Evolutionary conservation across 2,329 filamentous ascomycete genomes (phyloP).

Genomic region (Bipolaris cookei): DNA sequence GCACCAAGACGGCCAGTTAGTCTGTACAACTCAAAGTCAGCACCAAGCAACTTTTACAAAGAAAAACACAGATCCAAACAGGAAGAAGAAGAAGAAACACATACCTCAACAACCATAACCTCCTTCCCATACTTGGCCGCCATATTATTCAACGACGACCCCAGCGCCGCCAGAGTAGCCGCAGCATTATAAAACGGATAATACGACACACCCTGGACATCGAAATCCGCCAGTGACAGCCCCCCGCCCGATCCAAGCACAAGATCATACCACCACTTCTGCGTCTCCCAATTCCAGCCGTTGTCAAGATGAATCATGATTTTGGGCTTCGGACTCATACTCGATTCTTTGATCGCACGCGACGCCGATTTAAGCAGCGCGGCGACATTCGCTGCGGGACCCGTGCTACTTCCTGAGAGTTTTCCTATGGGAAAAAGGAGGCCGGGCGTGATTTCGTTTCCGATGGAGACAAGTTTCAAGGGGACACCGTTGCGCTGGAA

Average conservation of each 20-base stretch:
- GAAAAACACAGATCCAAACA: too few species aligned
- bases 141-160: constrained; percentile 64
- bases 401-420: constrained; percentile 59
- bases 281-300: constrained; percentile 73
- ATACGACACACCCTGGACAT: constrained; percentile 75
- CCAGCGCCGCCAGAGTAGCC: constrained; percentile 65
- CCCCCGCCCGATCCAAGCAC: constrained; percentile 55
- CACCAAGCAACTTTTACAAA: too few species aligned
- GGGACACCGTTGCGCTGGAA: constrained; percentile 64
- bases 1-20: constrained; percentile 72
- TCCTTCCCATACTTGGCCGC: constrained; percentile 68
- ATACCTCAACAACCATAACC: constrained; percentile 67
- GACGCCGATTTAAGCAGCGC: constrained; percentile 68
- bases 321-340: constrained; percentile 62
- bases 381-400: constrained; percentile 62
- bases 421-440: constrained; percentile 70
- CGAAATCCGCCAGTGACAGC: constrained; percentile 64
- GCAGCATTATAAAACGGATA: constrained; percentile 72
- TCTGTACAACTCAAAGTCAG: constrained; percentile 34
- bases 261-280: constrained; percentile 69
- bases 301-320: constrained; percentile 79
- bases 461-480: constrained; percentile 70
- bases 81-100: too few species aligned
- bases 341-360: constrained; percentile 69
- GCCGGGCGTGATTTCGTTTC: constrained; percentile 74